Evolutionary conservation across 2,329 filamentous ascomycete genomes (phyloP), one percentile per base, ranked within the genome.

Genomic region (Sporothrix variecibatus): DNA sequence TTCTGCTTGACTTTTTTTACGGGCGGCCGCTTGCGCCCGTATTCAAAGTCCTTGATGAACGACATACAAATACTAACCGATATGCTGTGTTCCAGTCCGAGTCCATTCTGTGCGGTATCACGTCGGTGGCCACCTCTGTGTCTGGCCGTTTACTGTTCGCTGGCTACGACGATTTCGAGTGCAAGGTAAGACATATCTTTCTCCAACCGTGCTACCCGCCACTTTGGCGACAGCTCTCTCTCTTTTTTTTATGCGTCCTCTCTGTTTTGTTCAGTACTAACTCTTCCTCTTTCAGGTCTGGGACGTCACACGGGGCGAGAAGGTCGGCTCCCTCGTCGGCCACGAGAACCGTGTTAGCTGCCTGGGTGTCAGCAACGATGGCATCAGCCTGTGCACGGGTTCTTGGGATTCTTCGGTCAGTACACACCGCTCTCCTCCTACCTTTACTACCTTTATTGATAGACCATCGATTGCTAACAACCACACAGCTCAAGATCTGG

Each of bases 311-410:
- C 93, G 96, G 78, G 96, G 95, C 77, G 96, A 99, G 83, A 97
- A 97, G 86, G 94, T 99, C 77, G 96, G 96, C 81, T 97, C 95
- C 73, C 88, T 99, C 75, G 95, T 97, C 80, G 96, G 96, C 80
- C 96, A 99, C 84, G 95, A 98, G 85, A 99, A 99, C 87, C 93
- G 96, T 78, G 96, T 99, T 82, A 98, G 95, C 89, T 99, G 96
- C 85, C 87, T 99, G 82, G 96, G 96, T 78, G 96, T 99, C 79
- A 98, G 95, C 88, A 98, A 98, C 83, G 96, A 99, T 82, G 96
- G 95, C 77, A 97, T 98, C 86, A 98, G 95, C 87, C 88, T 99
- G 86, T 98, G 96, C 90, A 99, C 96, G 81, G 96, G 96, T 83
- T 99, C 96, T 79, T 99, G 96, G 96, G 96, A 99, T 86, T 98